Evolutionary conservation across 2,329 filamentous ascomycete species (phyloP).

Genomic region (Aphanoascus verrucosus): DNA sequence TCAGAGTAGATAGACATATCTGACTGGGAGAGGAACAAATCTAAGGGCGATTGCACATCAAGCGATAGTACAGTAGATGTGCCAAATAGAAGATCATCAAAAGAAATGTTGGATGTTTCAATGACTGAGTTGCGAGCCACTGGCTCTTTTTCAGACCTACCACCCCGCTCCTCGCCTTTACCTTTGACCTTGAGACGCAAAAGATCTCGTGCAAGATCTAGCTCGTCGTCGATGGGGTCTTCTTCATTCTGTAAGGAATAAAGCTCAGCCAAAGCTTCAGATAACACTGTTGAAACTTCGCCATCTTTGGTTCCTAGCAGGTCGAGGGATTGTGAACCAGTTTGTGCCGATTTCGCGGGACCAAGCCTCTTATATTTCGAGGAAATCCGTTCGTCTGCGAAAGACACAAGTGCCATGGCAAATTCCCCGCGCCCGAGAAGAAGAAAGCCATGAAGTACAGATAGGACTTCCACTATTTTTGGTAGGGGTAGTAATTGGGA

Average conservation of each 20-base stretch:
- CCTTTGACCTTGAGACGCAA: slow-evolving; percentile 45
- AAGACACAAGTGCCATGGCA: slow-evolving; percentile 70
- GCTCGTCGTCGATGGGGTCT: slow-evolving; percentile 58
- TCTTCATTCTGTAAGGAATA: slow-evolving; percentile 69
- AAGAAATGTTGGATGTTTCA: slow-evolving; percentile 41
- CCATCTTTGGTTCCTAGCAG: slow-evolving; percentile 70
- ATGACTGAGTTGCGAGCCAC: slow-evolving; percentile 21
- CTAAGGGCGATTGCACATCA: slow-evolving; percentile 67
- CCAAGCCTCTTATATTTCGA: slow-evolving; percentile 54
- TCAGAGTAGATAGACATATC: slow-evolving; percentile 71
- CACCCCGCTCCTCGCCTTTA: not conserved
- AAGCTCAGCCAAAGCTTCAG: slow-evolving; percentile 67
- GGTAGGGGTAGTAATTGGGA: slow-evolving; percentile 69
- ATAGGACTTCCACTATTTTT: slow-evolving; percentile 65
- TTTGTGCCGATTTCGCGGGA: not conserved
- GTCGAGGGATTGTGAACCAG: slow-evolving; percentile 40
- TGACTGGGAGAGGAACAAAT: slow-evolving; percentile 68
- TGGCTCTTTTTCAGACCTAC: slow-evolving; percentile 17
- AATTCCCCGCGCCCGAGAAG: slow-evolving; percentile 84
- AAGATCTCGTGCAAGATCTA: slow-evolving; percentile 72
- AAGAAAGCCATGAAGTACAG: slow-evolving; percentile 74
- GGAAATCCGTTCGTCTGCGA: slow-evolving; percentile 71
- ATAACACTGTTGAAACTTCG: slow-evolving; percentile 67
- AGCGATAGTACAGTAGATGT: slow-evolving; percentile 60
- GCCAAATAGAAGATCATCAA: slow-evolving; percentile 73